These are phyloP conservation scores for Aspergillus versicolor DNA, from an alignment of 2,329 filamentous ascomycete genomes.

Conservation along the genomic window DNA sequence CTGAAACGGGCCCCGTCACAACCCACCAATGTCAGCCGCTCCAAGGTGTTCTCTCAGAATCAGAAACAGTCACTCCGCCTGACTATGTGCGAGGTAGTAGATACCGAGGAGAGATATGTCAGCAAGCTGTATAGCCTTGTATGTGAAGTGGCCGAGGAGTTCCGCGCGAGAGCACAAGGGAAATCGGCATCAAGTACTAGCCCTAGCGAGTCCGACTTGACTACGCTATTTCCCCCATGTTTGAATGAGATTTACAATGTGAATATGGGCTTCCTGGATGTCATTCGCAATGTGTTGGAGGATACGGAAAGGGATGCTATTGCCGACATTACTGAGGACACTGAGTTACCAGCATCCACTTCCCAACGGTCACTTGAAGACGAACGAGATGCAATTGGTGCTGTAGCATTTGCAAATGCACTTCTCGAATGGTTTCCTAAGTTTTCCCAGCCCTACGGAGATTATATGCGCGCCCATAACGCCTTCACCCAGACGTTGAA, in stretches of 20 bases:
- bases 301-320: slow-evolving; percentile 79
- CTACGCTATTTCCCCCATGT: slow-evolving; percentile 76
- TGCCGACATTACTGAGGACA: slow-evolving; percentile 67
- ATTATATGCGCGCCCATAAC: slow-evolving; percentile 89
- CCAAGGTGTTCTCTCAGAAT: slow-evolving; percentile 72
- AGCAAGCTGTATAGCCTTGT: slow-evolving; percentile 82
- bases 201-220: slow-evolving; percentile 69
- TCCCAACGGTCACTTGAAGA: slow-evolving; percentile 42
- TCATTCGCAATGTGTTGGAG: slow-evolving; percentile 74
- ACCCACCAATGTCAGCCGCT: slow-evolving; percentile 75
- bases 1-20: slow-evolving; percentile 84
- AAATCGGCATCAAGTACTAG: slow-evolving; percentile 63
- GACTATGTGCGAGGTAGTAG: slow-evolving; percentile 85
- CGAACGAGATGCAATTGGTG: slow-evolving; percentile 71
- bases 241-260: slow-evolving; percentile 77
- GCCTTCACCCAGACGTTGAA: slow-evolving; percentile 81
- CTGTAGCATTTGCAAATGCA: slow-evolving; percentile 73
- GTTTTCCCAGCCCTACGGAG: slow-evolving; percentile 86
- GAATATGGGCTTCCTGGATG: slow-evolving; percentile 77
- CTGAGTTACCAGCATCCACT: slow-evolving; percentile 49
- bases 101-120: slow-evolving; percentile 94
- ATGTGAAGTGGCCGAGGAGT: slow-evolving; percentile 75
- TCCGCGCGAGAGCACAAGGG: slow-evolving; percentile 66
- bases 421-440: slow-evolving; percentile 90
- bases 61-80: slow-evolving; percentile 83